Evolutionary conservation across 768 basidiomycete species (phyloP).

Genomic region (Dentipellis sp.): DNA sequence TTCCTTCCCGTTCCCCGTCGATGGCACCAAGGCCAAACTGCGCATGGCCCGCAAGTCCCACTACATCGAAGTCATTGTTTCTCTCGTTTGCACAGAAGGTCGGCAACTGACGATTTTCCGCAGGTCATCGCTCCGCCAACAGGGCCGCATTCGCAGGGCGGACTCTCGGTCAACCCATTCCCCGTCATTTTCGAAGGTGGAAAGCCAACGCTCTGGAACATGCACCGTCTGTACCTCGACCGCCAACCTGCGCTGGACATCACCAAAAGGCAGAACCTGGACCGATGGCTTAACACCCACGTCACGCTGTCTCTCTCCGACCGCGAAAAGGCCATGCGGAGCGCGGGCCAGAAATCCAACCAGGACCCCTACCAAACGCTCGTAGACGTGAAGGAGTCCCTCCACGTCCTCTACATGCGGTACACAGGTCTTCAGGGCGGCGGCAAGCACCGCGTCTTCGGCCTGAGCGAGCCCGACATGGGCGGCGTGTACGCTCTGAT

Average conservation of each 20-base stretch:
- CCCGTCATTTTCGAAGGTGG: slow-evolving; percentile 13
- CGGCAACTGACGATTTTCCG: slow-evolving; percentile 11
- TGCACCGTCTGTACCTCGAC: slow-evolving; percentile 31
- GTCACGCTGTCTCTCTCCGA: slow-evolving; percentile 22
- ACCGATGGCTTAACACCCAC: slow-evolving; percentile 22
- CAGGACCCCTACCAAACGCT: slow-evolving; percentile 18
- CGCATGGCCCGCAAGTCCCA: slow-evolving; percentile 46
- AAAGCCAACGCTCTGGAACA: slow-evolving; percentile 20
- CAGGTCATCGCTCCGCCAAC: slow-evolving; percentile 19
- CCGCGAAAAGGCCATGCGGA: slow-evolving; percentile 18
- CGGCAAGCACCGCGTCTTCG: neutral
- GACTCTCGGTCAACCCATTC: slow-evolving; percentile 19
- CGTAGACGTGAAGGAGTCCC: slow-evolving; percentile 23
- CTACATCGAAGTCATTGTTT: slow-evolving; percentile 29
- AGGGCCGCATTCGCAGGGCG: slow-evolving; percentile 12
- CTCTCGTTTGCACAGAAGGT: neutral
- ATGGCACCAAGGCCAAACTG: slow-evolving; percentile 28
- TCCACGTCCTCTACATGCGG: slow-evolving; percentile 20
- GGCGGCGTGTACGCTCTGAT: slow-evolving; percentile 29
- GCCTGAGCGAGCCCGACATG: neutral
- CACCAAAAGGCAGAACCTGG: slow-evolving; percentile 22
- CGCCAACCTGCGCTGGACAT: slow-evolving; percentile 25
- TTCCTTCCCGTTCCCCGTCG: slow-evolving; percentile 36
- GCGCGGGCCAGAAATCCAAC: slow-evolving; percentile 8
- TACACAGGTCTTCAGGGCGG: slow-evolving; percentile 18